Evolutionary conservation across 139 green algal genomes (phyloP), one percentile per base, ranked within the genome.

Genomic region (Closterium sp.): DNA sequence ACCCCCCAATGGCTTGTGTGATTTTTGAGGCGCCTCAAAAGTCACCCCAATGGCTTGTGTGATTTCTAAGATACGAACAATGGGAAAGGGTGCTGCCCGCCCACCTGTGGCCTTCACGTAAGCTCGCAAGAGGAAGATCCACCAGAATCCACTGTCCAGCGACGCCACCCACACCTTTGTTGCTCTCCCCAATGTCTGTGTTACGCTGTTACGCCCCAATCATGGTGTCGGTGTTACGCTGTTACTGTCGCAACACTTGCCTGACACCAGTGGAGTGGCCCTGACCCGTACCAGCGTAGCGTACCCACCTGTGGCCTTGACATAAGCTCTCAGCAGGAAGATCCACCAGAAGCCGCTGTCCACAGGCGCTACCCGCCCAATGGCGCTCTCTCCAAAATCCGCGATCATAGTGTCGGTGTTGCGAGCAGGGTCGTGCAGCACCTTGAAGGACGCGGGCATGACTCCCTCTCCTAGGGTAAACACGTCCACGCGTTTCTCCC

Each of bases 311-410:
- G 90, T 93, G 34, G 90, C 38, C 31, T 90, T 91, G 35, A 69
- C 89, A 28, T 94, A 94, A 2, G 89, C 34, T 32, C 89, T 66
- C 32, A 94, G 64, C 3, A 94, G 91, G n/a, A 93, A 92, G 84
- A 94, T 92, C 91, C 91, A 92, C 89, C 91, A 93, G 81, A 93
- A 89, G 28, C 91, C 91, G 6, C 86, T 91, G 30, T 93, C 91
- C 2, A 93, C 91, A 10, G 91, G 89, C 25, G 91, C 89, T 10
- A 92, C 88, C 0, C 89, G 33, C 10, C 89, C 89, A 19, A 94
- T 94, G n/a, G 91, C 91, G 32, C 88, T 92, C 83, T 94, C 91
- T 4, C 91, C 91, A 93, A 94, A 94, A 55, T 94, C 91, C 12
- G 91, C 91, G 3, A 94, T 90, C 91, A 94, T 92, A 10, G 91